Evolutionary conservation across 208 protist species (phyloP).

Genomic region (Leishmania mexicana): DNA sequence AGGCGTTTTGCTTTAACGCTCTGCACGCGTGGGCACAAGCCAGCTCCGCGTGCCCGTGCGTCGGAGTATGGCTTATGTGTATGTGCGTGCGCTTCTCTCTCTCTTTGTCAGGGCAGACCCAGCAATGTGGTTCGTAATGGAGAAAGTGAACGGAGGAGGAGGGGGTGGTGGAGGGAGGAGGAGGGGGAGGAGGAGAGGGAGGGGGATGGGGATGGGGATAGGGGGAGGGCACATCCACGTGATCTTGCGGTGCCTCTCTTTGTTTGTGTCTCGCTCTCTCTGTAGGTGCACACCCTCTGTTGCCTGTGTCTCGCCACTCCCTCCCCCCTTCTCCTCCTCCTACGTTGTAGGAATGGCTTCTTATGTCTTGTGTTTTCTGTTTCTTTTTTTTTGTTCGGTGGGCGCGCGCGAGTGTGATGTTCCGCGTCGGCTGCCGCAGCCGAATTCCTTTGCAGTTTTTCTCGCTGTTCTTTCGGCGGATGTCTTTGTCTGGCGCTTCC

Average conservation of each 20-base stretch:
- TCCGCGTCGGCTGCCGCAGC: neutral
- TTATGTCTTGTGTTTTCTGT: neutral
- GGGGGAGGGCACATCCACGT: neutral
- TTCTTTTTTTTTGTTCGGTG: neutral
- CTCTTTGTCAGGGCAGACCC: neutral
- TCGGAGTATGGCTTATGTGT: neutral
- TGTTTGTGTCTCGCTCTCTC: neutral
- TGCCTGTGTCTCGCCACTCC: neutral
- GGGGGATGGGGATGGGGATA: no score
- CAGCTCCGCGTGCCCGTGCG: neutral
- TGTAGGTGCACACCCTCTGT: neutral
- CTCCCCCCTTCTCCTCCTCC: neutral
- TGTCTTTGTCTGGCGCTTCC: no score
- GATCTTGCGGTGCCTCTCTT: neutral
- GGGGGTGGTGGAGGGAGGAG: no score
- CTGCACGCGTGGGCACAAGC: neutral
- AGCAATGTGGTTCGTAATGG: neutral
- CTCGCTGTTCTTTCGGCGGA: neutral
- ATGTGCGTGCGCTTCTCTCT: no score
- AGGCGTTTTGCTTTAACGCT: neutral
- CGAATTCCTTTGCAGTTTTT: neutral
- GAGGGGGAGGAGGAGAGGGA: no score
- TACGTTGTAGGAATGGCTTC: neutral
- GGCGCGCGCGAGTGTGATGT: no score
- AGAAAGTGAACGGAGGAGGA: neutral